Base-by-base conservation (phyloP, 73 alveolate genomes). In the Paramecium bursaria region DNA sequence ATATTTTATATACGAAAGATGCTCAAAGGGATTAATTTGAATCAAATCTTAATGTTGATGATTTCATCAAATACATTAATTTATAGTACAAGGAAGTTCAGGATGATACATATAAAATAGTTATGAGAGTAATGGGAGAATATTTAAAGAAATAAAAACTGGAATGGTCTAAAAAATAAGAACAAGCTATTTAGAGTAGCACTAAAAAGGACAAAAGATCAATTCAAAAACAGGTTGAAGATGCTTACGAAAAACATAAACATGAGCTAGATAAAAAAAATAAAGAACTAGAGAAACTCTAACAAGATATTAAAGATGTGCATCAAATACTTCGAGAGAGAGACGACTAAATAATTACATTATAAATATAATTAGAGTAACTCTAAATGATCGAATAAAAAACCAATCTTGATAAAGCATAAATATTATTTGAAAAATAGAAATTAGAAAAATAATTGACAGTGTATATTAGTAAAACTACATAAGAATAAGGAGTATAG, bases 341-440 rank as follows among this genome's bases (percentile, higher is more conserved):
- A 57, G 82, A 67, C 13, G 33, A 31, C 13, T 35, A 67, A 67
- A 33, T 67, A 4, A 42, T 27, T 44, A 17, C 17, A 67, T 35
- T 39, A 9, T 30, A 31, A 2, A 19, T 67, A 1, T 53, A 67
- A 67, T 30, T 67, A 13, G 82, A 67, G 44, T 67, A 42, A 3
- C 22, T 57, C 10, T 39, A 67, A 27, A 67, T 67, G 21, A 47
- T 35, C 21, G 82, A 67, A 42, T 21, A 42, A 14, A 11, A 42
- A n/a, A 42, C 35, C 6, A 57, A 67, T 21, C 44, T 19, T 11
- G 82, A 67, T 21, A 26, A 57, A 42, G 44, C 82, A 2, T 10
- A 67, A 67, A 7, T 67, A 19, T 67, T 35, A 67, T 67, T 39
- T 42, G 82, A 67, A 13, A 67, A 67, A 42, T 9, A 67, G 44